Evolutionary conservation across 257 asterid genomes (phyloP).

Genomic region (Thymus mandschuricus): DNA sequence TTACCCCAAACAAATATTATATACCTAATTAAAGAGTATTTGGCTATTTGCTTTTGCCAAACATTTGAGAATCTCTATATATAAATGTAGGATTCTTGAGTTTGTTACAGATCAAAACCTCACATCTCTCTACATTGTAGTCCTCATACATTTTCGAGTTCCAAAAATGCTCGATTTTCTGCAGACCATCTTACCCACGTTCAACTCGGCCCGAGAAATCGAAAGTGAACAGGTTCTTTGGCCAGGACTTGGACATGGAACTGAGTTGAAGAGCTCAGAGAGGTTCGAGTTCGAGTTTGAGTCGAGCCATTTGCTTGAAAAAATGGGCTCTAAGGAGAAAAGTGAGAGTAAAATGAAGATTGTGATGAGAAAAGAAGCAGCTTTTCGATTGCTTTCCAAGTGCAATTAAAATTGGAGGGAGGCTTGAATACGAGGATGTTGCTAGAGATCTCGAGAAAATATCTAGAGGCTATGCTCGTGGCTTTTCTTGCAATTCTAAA

Average conservation of each 20-base stretch:
- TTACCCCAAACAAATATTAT: neutral
- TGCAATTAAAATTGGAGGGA: constrained; percentile 30
- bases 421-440: constrained; percentile 7
- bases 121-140: neutral
- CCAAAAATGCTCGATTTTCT: constrained; percentile 23
- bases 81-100: constrained; percentile 16
- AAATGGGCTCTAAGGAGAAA: neutral
- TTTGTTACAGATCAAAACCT: neutral
- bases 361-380: constrained; percentile 31
- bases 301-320: constrained; percentile 14
- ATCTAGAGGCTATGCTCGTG: neutral
- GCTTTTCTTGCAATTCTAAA: constrained; percentile 19
- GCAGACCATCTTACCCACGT: constrained; percentile 2
- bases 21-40: no score
- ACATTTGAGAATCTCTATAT: neutral
- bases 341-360: constrained; percentile 11
- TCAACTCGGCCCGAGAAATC: neutral
- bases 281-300: neutral
- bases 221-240: neutral
- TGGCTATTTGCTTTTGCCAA: no score
- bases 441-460: constrained; percentile 1
- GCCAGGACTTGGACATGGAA: neutral
- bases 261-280: constrained; percentile 21
- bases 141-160: neutral
- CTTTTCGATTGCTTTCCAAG: constrained; percentile 24